Conservation (phyloP, 164 flowering plant genomes). For the Magnolia sinica region DNA sequence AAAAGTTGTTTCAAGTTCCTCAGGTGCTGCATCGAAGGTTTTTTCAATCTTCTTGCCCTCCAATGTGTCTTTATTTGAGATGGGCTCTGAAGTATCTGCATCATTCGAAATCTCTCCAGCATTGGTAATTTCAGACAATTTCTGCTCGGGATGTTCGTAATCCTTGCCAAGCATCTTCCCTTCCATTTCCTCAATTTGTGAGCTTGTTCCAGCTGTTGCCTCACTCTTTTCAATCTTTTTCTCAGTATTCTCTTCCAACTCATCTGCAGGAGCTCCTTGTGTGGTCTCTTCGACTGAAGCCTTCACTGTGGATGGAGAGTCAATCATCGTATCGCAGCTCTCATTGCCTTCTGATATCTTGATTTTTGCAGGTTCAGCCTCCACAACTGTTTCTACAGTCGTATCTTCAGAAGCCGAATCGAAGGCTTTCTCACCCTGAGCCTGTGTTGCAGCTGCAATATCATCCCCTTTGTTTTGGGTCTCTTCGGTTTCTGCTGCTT, state of each 20-base stretch:
- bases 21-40: background rate
- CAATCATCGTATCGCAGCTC: background rate
- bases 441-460: too few relatives aligned
- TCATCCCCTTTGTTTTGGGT: background rate
- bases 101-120: background rate
- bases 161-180: background rate
- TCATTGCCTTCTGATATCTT: background rate
- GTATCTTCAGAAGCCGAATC: background rate
- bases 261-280: background rate
- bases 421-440: background rate
- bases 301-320: background rate
- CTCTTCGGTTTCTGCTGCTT: background rate
- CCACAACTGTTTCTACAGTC: background rate
- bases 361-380: background rate
- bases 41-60: background rate
- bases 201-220: background rate
- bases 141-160: too few relatives aligned
- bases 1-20: slow-evolving; percentile 7
- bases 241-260: background rate
- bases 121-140: background rate
- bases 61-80: background rate
- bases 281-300: background rate
- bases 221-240: background rate
- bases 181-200: slow-evolving; percentile 1
- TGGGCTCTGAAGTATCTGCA: background rate